phyloP scores from a whole-genome alignment of 2,329 filamentous ascomycete species.

The Colletotrichum coccodes region DNA sequence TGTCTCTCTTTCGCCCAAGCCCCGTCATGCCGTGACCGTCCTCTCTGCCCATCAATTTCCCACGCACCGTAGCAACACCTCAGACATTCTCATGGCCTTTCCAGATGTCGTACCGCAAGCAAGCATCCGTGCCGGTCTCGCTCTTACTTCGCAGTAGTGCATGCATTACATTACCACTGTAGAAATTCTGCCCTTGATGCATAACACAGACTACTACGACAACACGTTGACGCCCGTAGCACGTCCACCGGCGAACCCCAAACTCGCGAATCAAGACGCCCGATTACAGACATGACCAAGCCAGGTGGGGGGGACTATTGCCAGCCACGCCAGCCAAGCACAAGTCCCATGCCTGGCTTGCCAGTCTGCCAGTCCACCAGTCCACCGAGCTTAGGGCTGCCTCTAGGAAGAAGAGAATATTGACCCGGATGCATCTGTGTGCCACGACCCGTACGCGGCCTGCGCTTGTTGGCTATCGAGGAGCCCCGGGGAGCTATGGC shows the following conservation, averaged over 20 bases:
- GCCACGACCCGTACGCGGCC: constrained; percentile 10
- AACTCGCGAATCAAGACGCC: constrained; percentile 13
- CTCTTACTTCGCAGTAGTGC: too few relatives aligned
- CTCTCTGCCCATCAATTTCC: not conserved
- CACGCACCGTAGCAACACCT: not conserved
- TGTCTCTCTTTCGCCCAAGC: not conserved
- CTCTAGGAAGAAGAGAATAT: not conserved
- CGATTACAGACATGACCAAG: constrained; percentile 3
- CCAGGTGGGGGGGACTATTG: not conserved
- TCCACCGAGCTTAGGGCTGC: constrained; percentile 10
- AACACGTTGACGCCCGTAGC: constrained; percentile 8
- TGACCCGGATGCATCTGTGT: constrained; percentile 15
- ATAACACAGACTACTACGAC: constrained; percentile 11
- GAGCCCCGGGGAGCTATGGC: constrained; percentile 7
- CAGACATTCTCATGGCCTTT: not conserved
- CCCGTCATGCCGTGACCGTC: not conserved
- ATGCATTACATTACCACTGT: constrained; percentile 14
- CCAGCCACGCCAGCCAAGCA: not conserved
- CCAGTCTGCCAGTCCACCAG: constrained; percentile 14
- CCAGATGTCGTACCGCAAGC: not conserved
- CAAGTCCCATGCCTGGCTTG: not conserved
- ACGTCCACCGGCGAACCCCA: constrained; percentile 7
- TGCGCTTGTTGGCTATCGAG: constrained; percentile 3
- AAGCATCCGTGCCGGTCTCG: not conserved
- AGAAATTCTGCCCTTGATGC: constrained; percentile 12